Evolutionary conservation across 176 grass and related monocot species (phyloP).

Genomic region (Aechmea fasciata): DNA sequence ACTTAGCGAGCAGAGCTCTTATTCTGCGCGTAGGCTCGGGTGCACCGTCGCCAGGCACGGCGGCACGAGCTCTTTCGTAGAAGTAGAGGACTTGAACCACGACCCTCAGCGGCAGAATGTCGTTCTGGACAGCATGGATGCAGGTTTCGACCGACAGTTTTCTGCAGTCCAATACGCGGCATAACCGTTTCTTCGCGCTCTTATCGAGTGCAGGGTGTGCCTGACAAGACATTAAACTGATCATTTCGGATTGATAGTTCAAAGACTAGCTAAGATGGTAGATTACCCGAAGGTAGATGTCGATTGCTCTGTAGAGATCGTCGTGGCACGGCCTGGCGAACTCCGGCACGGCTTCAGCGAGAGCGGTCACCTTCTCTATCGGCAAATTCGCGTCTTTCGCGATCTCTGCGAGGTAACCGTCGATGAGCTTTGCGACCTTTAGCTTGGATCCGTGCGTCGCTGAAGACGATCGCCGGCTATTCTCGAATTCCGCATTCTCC

Average conservation of each 20-base stretch:
- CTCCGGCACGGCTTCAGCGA: constrained; percentile 78
- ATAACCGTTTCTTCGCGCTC: constrained; percentile 54
- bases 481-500: constrained; percentile 81
- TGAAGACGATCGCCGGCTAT: constrained; percentile 49
- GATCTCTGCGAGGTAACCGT: constrained; percentile 57
- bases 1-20: constrained; percentile 55
- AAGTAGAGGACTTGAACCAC: constrained; percentile 86
- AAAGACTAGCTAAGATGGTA: neutral
- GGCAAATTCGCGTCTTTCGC: constrained; percentile 60
- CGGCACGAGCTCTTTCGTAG: constrained; percentile 83
- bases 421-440: constrained; percentile 59
- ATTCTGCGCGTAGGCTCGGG: constrained; percentile 53
- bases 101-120: constrained; percentile 70
- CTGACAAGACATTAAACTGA: constrained; percentile 16
- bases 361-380: constrained; percentile 60
- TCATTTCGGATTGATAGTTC: neutral
- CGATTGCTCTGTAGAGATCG: constrained; percentile 74
- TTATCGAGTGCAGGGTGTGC: constrained; percentile 75
- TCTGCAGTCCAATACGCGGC: constrained; percentile 76
- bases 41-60: constrained; percentile 29
- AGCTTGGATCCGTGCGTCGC: constrained; percentile 52
- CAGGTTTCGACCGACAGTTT: constrained; percentile 83
- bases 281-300: constrained; percentile 81
- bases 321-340: constrained; percentile 61
- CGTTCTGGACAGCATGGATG: constrained; percentile 88